phyloP scores from a whole-genome alignment of 140 eudicot genomes.

The Cichorium intybus region DNA sequence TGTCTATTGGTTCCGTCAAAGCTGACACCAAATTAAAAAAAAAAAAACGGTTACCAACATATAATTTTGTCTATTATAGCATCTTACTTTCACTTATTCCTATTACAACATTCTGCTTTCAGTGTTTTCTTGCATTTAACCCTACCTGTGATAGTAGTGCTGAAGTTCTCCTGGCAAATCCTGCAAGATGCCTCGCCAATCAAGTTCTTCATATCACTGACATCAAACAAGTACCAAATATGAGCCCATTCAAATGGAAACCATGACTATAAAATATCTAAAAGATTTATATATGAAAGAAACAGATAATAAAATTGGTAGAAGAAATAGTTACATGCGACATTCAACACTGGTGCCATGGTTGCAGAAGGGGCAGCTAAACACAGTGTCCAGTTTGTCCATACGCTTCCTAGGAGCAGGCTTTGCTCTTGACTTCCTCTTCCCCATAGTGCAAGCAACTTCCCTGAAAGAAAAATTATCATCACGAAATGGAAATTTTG shows the following conservation, averaged over 20 bases:
- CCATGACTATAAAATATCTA: neutral
- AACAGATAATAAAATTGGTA: neutral
- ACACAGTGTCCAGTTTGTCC: constrained; percentile 95
- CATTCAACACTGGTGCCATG: constrained; percentile 95
- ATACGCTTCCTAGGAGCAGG: constrained; percentile 86
- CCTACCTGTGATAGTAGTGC: constrained; percentile 76
- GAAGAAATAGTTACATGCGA: constrained; percentile 58
- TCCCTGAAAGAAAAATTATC: constrained; percentile 16
- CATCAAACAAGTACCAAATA: constrained; percentile 11
- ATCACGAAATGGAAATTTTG: constrained; percentile 3
- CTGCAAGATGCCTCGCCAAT: constrained; percentile 88
- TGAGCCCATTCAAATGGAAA: constrained; percentile 1
- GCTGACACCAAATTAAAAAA: constrained; percentile 43
- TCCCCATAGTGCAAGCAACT: constrained; percentile 54
- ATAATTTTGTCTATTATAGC: neutral
- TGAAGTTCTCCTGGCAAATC: constrained; percentile 90
- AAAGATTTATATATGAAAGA: neutral
- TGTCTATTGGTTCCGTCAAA: constrained; percentile 88
- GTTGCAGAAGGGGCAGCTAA: constrained; percentile 94
- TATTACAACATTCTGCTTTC: no score
- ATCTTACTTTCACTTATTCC: no score
- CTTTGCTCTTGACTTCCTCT: constrained; percentile 94
- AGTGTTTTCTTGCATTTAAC: no score
- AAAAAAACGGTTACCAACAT: constrained; percentile 6
- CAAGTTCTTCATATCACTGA: constrained; percentile 90